Percentiles rank a stretch among this genome's conserved stretches.
These are phyloP conservation scores for Pseudogymnoascus sp. DNA, from an alignment of 2,329 filamentous ascomycete genomes.

Conservation along the genomic window DNA sequence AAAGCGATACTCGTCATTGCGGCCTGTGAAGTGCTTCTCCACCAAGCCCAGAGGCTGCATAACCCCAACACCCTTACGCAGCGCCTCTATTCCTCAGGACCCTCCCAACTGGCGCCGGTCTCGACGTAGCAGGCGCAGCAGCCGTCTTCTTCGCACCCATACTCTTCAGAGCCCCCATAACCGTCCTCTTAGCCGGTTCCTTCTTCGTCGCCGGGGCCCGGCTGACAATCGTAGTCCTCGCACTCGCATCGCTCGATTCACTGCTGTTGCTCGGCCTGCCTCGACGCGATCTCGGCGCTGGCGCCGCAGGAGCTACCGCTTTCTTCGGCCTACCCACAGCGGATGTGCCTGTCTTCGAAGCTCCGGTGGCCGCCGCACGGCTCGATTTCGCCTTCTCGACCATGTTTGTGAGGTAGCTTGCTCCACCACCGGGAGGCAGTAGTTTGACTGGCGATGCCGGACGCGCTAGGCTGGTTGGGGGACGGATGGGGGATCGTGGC, in stretches of 20 bases:
- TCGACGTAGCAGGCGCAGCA: slow-evolving; percentile 35
- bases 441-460: slow-evolving; percentile 58
- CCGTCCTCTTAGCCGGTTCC: slow-evolving; percentile 42
- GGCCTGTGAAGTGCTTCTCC: not conserved
- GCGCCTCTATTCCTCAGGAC: slow-evolving; percentile 47
- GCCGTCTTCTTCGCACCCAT: slow-evolving; percentile 45
- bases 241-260: slow-evolving; percentile 57
- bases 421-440: slow-evolving; percentile 30
- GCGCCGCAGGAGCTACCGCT: slow-evolving; percentile 31
- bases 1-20: not conserved
- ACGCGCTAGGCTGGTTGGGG: slow-evolving; percentile 45
- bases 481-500: slow-evolving; percentile 22
- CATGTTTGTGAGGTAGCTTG: slow-evolving; percentile 47
- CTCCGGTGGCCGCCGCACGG: slow-evolving; percentile 37
- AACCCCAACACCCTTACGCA: not conserved
- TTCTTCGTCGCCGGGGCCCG: slow-evolving; percentile 30
- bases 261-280: slow-evolving; percentile 53
- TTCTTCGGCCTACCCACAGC: slow-evolving; percentile 23
- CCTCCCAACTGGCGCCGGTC: slow-evolving; percentile 37
- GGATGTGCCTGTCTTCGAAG: slow-evolving; percentile 13
- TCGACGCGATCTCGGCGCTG: slow-evolving; percentile 39
- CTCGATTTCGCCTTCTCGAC: slow-evolving; percentile 54
- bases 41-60: not conserved
- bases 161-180: slow-evolving; percentile 45
- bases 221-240: slow-evolving; percentile 47